Conservation (phyloP, 306 rosid genomes). For the Senna siamea region DNA sequence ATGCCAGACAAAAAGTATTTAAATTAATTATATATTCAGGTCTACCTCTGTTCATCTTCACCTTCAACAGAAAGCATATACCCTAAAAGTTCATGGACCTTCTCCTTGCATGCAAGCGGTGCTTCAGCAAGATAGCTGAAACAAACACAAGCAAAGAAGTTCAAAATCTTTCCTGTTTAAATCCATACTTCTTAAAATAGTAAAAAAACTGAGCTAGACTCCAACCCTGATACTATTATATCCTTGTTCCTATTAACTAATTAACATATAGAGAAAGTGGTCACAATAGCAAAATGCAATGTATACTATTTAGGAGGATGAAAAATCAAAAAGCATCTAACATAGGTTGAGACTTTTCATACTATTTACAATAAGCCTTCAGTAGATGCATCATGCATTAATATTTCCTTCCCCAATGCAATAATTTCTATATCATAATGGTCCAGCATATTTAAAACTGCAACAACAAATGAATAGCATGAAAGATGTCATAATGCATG, state of each 20-base stretch:
- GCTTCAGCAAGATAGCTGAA: constrained; percentile 97
- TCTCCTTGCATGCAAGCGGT: constrained; percentile 79
- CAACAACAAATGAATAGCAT: constrained; percentile 7
- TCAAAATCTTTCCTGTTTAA: constrained; percentile 18
- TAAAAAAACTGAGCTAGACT: constrained; percentile 27
- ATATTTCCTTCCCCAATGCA: constrained; percentile 11
- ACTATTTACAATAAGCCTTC: constrained; percentile 4
- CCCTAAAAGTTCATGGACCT: constrained; percentile 71
- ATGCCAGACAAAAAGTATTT: constrained; percentile 6
- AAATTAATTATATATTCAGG: constrained; percentile 33
- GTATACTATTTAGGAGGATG: background rate
- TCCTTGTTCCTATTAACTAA: background rate
- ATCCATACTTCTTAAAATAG: background rate
- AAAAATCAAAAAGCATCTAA: constrained; percentile 11
- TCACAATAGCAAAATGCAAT: background rate
- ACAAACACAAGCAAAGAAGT: constrained; percentile 31
- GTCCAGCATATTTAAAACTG: constrained; percentile 28
- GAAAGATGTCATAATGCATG: constrained; percentile 31
- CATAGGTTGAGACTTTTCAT: background rate
- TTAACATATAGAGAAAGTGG: background rate
- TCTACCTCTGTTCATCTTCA: constrained; percentile 83
- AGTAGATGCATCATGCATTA: constrained; percentile 19
- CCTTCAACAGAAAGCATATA: constrained; percentile 85
- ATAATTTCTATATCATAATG: constrained; percentile 6
- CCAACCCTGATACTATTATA: background rate